Base-by-base conservation (phyloP, 768 basidiomycete genomes). In the Tricholoma furcatifolium region DNA sequence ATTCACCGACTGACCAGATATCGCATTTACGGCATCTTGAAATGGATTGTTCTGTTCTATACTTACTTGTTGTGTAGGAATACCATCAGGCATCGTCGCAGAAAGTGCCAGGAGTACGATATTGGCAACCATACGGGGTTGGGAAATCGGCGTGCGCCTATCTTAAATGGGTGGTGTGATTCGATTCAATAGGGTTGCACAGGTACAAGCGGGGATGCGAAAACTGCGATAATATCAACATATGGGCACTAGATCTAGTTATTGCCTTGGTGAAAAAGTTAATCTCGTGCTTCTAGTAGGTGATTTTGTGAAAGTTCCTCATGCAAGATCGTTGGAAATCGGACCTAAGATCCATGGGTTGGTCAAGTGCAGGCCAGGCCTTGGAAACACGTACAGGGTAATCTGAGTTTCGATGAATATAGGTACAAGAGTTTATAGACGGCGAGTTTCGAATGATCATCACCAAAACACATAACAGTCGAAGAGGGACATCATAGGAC, bases 71-170 rank as follows among this genome's bases (percentile, higher is more conserved):
- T 24, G 36, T n/a, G 32, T 41, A 27, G 45, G 40, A 36, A 20
- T 15, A 34, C 8, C 40, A 34, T 4, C 40, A 31, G 30, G 17
- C 17, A 43, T 21, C 20, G 20, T 43, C 23, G 12, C 42, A 32
- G 35, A 31, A 31, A 36, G 18, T 27, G 27, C n/a, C 2, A 36
- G 27, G 27, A 7, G 27, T 27, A 27, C 27, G 27, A 27, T 27
- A 45, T 52, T 45, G 21, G 31, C 9, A n/a, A 30, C 51, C 43
- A 24, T 35, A 41, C 38, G 55, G 55, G 38, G 47, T 40, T 41
- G 46, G 8, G 55, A 43, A 50, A 57, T 32, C 27, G 49, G 52
- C 51, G 51, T n/a, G 20, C 18, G 47, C 23, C 21, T 46, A 49
- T 50, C 43, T 36, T 17, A 32, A 15, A 18, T 43, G 31, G 11